Evolutionary conservation across 495 filamentous ascomycete genomes (phyloP).

Genomic region (Xylaria acuta): DNA sequence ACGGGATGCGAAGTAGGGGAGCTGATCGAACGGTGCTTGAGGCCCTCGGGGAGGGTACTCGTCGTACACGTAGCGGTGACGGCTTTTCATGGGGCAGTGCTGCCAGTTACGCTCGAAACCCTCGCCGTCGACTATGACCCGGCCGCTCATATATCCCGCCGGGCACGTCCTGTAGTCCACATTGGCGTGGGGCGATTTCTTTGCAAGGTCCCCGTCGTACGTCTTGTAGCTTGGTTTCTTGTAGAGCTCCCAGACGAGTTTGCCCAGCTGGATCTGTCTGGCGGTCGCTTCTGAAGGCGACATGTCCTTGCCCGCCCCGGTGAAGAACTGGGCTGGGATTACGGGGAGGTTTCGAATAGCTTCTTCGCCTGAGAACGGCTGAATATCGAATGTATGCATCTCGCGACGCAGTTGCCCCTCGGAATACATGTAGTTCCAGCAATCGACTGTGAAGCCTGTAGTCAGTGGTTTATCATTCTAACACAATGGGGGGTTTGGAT

Average conservation of each 20-base stretch:
- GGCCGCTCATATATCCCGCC: conserved; percentile 40
- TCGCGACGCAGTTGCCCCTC: conserved; percentile 36
- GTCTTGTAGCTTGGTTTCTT: conserved; percentile 46
- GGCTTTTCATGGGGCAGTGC: conserved; percentile 20
- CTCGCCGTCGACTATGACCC: conserved; percentile 47
- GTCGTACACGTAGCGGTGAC: conserved; percentile 1
- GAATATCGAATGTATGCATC: conserved; percentile 38
- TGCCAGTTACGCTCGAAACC: conserved; percentile 38
- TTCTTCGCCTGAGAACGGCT: conserved; percentile 44
- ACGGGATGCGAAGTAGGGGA: conserved; percentile 41
- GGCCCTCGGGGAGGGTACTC: not conserved
- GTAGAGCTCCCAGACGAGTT: conserved; percentile 46
- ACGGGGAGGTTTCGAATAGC: conserved; percentile 40
- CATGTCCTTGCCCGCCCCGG: conserved; percentile 23
- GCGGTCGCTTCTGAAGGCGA: conserved; percentile 19
- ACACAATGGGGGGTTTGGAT: not conserved
- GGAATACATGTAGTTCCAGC: conserved; percentile 45
- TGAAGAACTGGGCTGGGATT: conserved; percentile 45
- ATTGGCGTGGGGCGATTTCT: conserved; percentile 2
- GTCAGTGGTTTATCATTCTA: not conserved
- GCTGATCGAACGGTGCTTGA: conserved; percentile 30
- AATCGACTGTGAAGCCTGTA: conserved; percentile 9
- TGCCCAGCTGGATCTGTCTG: conserved; percentile 42
- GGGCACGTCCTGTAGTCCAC: conserved; percentile 19
- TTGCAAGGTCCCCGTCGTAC: conserved; percentile 43